These are phyloP conservation scores for Cephalotrichum gorgonifer DNA, from an alignment of 2,329 filamentous ascomycete genomes.

Conservation along the genomic window DNA sequence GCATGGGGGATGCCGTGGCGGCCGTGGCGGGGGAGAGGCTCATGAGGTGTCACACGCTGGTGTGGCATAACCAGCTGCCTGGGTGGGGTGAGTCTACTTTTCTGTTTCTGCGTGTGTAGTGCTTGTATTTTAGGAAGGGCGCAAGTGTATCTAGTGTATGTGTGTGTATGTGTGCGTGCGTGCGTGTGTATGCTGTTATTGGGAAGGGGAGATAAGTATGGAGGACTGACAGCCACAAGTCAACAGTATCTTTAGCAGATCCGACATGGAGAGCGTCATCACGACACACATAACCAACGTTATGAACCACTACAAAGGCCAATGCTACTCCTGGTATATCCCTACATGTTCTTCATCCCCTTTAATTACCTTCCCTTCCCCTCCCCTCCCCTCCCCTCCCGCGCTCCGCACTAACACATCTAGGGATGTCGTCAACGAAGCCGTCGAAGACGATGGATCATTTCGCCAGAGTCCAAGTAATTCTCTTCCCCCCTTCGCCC, in stretches of 20 bases:
- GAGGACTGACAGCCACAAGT: neutral
- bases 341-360: too few species aligned
- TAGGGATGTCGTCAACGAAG: slow-evolving; percentile 5
- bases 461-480: slow-evolving; percentile 5
- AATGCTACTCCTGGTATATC: slow-evolving; percentile 40
- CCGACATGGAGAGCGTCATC: slow-evolving; percentile 27
- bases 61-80: slow-evolving; percentile 31
- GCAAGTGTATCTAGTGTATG: too few species aligned
- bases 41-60: slow-evolving; percentile 47
- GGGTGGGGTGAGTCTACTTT: slow-evolving; percentile 11
- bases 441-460: slow-evolving; percentile 2
- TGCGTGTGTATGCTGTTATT: neutral
- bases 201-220: neutral
- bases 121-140: neutral
- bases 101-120: neutral
- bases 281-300: slow-evolving; percentile 39
- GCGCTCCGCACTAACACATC: neutral
- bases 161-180: too few species aligned
- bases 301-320: slow-evolving; percentile 29
- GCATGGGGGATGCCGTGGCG: slow-evolving; percentile 42
- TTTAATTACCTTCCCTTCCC: neutral
- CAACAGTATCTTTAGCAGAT: neutral
- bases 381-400: too few species aligned
- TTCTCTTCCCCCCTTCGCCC: too few species aligned
- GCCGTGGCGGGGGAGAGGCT: slow-evolving; percentile 39